Conservation (phyloP, 2,329 filamentous ascomycete species). For the Cladobotryum protrusum region DNA sequence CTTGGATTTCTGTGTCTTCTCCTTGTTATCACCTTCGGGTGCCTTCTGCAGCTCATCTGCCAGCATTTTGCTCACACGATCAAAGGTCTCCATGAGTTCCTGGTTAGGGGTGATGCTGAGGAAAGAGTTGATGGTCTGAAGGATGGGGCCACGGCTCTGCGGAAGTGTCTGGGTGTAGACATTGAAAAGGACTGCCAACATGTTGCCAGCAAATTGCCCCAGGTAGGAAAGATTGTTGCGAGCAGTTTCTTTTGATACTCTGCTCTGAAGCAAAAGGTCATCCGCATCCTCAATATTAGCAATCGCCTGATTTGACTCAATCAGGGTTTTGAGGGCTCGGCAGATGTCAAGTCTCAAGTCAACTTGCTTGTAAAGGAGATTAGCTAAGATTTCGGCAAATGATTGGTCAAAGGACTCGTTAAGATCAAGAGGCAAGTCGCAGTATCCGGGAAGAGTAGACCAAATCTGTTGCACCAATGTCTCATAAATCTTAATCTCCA, state of each 20-base stretch:
- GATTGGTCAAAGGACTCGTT: slow-evolving; percentile 70
- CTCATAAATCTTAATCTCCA: slow-evolving; percentile 97
- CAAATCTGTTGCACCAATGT: slow-evolving; percentile 93
- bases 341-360: slow-evolving; percentile 84
- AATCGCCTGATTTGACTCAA: slow-evolving; percentile 87
- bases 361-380: slow-evolving; percentile 86
- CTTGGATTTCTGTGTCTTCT: slow-evolving; percentile 54
- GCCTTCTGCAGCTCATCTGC: slow-evolving; percentile 58
- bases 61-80: slow-evolving; percentile 78
- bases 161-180: slow-evolving; percentile 96
- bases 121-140: slow-evolving; percentile 92
- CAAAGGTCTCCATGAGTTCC: slow-evolving; percentile 83
- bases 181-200: slow-evolving; percentile 96
- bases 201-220: slow-evolving; percentile 72
- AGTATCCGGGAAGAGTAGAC: slow-evolving; percentile 90
- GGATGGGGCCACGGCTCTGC: slow-evolving; percentile 81
- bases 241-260: slow-evolving; percentile 69
- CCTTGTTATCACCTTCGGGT: slow-evolving; percentile 51
- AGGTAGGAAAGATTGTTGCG: slow-evolving; percentile 77
- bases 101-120: slow-evolving; percentile 74
- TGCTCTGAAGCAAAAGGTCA: slow-evolving; percentile 68
- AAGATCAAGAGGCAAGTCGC: slow-evolving; percentile 81
- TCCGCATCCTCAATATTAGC: slow-evolving; percentile 63
- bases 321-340: slow-evolving; percentile 74
- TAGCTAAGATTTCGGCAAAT: slow-evolving; percentile 87